A percentile compares a stretch with the other conserved stretches of the same genome.
Conservation (phyloP, 2,329 filamentous ascomycete genomes). For the Blumeriella jaapii region DNA sequence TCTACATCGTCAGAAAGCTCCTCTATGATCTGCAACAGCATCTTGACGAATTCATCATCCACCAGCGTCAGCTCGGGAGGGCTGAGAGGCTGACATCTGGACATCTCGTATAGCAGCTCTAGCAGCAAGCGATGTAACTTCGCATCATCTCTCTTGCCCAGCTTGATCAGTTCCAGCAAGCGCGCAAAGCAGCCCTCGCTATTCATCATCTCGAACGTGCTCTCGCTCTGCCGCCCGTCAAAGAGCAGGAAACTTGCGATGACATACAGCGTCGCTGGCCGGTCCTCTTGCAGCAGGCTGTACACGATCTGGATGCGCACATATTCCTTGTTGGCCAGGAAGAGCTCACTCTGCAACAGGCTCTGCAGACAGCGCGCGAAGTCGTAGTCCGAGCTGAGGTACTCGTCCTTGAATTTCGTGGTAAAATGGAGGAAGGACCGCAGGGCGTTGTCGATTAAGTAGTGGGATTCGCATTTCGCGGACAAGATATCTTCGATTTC, state of each 20-base stretch:
- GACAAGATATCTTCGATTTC: constrained; percentile 57
- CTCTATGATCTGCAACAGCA: constrained; percentile 81
- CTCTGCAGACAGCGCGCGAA: constrained; percentile 69
- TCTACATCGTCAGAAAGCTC: constrained; percentile 73
- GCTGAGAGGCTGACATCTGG: constrained; percentile 72
- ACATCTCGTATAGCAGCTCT: constrained; percentile 93
- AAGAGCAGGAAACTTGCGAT: constrained; percentile 77
- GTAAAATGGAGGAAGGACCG: constrained; percentile 75
- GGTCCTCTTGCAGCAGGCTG: constrained; percentile 82
- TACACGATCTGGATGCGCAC: constrained; percentile 88
- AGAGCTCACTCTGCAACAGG: constrained; percentile 66
- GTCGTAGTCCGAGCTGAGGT: constrained; percentile 66
- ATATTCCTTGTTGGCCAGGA: constrained; percentile 66
- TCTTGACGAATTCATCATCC: constrained; percentile 70
- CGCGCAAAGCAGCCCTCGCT: constrained; percentile 73
- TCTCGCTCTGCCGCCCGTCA: constrained; percentile 70
- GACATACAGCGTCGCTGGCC: constrained; percentile 65
- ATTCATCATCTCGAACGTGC: constrained; percentile 78
- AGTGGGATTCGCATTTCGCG: constrained; percentile 44
- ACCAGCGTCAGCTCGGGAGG: constrained; percentile 65
- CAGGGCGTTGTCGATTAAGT: constrained; percentile 71
- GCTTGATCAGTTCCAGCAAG: constrained; percentile 67
- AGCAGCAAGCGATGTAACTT: constrained; percentile 70
- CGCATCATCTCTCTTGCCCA: constrained; percentile 51
- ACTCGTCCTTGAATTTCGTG: constrained; percentile 63